These are phyloP conservation scores for Candida michaelii DNA, from an alignment of 805 yeast genomes.

Conservation along the genomic window DNA sequence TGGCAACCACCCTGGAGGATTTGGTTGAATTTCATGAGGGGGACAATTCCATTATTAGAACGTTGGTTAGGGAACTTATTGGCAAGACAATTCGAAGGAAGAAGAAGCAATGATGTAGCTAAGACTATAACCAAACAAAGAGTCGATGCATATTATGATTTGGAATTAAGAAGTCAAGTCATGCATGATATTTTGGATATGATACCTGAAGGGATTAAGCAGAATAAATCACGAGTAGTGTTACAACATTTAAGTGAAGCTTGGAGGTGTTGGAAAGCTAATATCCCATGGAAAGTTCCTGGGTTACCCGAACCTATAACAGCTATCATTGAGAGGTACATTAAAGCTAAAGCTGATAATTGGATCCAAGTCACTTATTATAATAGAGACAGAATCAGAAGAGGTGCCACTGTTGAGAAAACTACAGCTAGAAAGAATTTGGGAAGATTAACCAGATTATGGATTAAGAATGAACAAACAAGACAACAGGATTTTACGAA, in stretches of 20 bases:
- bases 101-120: slow-evolving; percentile 86
- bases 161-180: slow-evolving; percentile 90
- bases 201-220: slow-evolving; percentile 94
- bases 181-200: slow-evolving; percentile 94
- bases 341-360: slow-evolving; percentile 94
- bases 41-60: slow-evolving; percentile 86
- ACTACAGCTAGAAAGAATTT: slow-evolving; percentile 91
- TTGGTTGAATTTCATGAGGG: slow-evolving; percentile 90
- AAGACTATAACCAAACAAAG: slow-evolving; percentile 95
- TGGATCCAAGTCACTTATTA: slow-evolving; percentile 94
- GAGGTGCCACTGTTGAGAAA: slow-evolving; percentile 92
- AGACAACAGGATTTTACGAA: slow-evolving; percentile 76
- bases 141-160: slow-evolving; percentile 90
- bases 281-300: slow-evolving; percentile 96
- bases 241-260: slow-evolving; percentile 95
- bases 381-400: slow-evolving; percentile 82
- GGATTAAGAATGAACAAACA: slow-evolving; percentile 92
- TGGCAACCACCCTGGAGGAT: slow-evolving; percentile 99
- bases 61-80: slow-evolving; percentile 92
- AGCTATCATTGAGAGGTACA: slow-evolving; percentile 80
- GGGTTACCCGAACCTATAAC: slow-evolving; percentile 92
- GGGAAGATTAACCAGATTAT: slow-evolving; percentile 86
- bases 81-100: slow-evolving; percentile 93
- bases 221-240: slow-evolving; percentile 80
- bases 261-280: slow-evolving; percentile 99